These are phyloP conservation scores for Aspergillus texensis DNA, from an alignment of 2,329 filamentous ascomycete species.

Conservation along the genomic window DNA sequence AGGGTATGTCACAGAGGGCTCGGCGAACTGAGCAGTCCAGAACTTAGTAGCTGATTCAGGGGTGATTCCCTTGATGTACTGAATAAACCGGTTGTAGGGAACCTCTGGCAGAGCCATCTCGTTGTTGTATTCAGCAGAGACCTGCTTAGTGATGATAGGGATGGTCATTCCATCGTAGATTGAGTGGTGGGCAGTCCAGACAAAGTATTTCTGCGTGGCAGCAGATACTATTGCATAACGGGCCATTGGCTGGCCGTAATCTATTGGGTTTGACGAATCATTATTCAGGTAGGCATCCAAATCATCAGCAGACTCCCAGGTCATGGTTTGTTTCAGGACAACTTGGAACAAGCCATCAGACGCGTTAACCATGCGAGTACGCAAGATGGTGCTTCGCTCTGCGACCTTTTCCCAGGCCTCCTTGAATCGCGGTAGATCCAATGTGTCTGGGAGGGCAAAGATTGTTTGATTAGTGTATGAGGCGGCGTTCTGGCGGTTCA, in stretches of 20 bases:
- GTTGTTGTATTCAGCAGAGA: not conserved
- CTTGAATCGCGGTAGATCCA: slow-evolving; percentile 30
- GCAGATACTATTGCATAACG: slow-evolving; percentile 12
- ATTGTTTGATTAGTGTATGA: slow-evolving; percentile 43
- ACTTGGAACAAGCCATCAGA: slow-evolving; percentile 26
- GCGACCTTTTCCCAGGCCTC: slow-evolving; percentile 41
- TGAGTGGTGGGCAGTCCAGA: slow-evolving; percentile 49
- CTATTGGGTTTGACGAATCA: slow-evolving; percentile 11
- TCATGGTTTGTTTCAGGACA: slow-evolving; percentile 23
- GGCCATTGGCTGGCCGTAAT: slow-evolving; percentile 8
- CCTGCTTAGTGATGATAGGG: slow-evolving; percentile 9
- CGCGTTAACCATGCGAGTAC: slow-evolving; percentile 38
- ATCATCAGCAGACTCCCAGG: slow-evolving; percentile 20
- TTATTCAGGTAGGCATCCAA: slow-evolving; percentile 15
- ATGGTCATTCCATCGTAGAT: slow-evolving; percentile 47
- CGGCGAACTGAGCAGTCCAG: not conserved
- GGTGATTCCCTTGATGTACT: not conserved
- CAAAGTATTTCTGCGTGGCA: slow-evolving; percentile 30
- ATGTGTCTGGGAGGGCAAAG: slow-evolving; percentile 30
- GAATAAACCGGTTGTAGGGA: not conserved
- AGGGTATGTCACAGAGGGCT: not conserved
- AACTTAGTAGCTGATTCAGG: not conserved
- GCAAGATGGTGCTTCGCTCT: slow-evolving; percentile 42
- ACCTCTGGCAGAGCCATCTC: not conserved
- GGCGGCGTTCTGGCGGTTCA: slow-evolving; percentile 38